Evolutionary conservation across 2,329 filamentous ascomycete genomes (phyloP).

Genomic region (Cordyceps fumosorosea): DNA sequence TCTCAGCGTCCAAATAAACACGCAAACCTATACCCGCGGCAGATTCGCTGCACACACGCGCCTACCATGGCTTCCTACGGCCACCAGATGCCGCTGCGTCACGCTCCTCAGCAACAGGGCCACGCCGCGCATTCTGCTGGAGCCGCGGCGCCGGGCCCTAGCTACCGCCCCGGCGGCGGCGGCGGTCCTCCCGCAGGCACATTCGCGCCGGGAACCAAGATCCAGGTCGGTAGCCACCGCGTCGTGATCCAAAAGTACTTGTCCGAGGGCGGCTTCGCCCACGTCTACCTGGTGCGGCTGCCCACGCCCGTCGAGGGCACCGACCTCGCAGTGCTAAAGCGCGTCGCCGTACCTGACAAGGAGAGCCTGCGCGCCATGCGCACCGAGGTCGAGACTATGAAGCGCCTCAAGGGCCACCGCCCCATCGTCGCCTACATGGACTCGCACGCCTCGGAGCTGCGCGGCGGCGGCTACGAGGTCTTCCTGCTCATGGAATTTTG

Average conservation of each 20-base stretch:
- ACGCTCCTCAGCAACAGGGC: conserved; percentile 16
- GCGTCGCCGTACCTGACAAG: conserved; percentile 95
- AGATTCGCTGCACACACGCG: neutral
- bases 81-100: conserved; percentile 33
- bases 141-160: conserved; percentile 32
- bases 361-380: conserved; percentile 91
- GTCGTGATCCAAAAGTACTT: conserved; percentile 96
- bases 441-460: conserved; percentile 91
- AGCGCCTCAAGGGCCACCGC: conserved; percentile 92
- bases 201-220: conserved; percentile 89
- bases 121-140: conserved; percentile 2
- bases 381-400: conserved; percentile 99
- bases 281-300: conserved; percentile 93
- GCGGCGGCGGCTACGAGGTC: conserved; percentile 91
- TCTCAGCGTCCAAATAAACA: neutral
- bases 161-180: conserved; percentile 33
- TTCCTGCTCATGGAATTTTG: conserved; percentile 98
- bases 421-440: conserved; percentile 98
- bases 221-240: conserved; percentile 87
- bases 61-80: conserved; percentile 30
- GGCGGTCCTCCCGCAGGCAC: conserved; percentile 63
- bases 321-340: conserved; percentile 80
- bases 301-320: conserved; percentile 70
- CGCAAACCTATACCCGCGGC: neutral
- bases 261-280: conserved; percentile 95